Conservation (phyloP, 2,329 filamentous ascomycete species). For the Scedosporium apiospermum region DNA sequence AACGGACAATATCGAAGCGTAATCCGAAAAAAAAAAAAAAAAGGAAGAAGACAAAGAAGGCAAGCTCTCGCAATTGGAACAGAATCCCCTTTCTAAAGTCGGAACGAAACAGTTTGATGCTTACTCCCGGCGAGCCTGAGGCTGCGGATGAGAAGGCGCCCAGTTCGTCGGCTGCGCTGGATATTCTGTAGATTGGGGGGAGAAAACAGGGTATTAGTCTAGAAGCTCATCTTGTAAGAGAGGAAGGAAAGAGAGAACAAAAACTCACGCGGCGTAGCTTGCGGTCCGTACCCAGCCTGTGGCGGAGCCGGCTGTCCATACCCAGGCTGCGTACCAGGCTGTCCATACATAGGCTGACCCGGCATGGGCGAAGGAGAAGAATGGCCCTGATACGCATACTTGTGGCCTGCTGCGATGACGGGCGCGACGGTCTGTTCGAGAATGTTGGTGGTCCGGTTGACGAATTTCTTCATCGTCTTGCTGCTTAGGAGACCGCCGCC, state of each 20-base stretch:
- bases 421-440: conserved; percentile 14
- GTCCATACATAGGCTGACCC: neutral
- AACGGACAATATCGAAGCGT: no score
- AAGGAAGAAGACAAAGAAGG: no score
- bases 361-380: neutral
- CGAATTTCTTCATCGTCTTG: conserved; percentile 12
- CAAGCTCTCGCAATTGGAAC: no score
- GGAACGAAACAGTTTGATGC: neutral
- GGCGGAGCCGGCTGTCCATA: neutral
- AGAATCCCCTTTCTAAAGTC: no score
- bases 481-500: conserved; percentile 11
- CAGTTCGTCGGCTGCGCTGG: neutral
- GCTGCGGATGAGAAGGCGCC: conserved; percentile 1
- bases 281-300: neutral
- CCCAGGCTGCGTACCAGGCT: neutral
- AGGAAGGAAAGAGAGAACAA: no score
- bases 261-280: neutral
- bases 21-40: no score
- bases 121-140: neutral
- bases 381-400: conserved; percentile 7
- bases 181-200: neutral
- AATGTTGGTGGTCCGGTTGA: conserved; percentile 12
- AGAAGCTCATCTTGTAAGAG: no score
- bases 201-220: neutral
- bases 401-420: conserved; percentile 6